Evolutionary conservation across 768 basidiomycete species (phyloP).

Genomic region (Suillus weaverae): DNA sequence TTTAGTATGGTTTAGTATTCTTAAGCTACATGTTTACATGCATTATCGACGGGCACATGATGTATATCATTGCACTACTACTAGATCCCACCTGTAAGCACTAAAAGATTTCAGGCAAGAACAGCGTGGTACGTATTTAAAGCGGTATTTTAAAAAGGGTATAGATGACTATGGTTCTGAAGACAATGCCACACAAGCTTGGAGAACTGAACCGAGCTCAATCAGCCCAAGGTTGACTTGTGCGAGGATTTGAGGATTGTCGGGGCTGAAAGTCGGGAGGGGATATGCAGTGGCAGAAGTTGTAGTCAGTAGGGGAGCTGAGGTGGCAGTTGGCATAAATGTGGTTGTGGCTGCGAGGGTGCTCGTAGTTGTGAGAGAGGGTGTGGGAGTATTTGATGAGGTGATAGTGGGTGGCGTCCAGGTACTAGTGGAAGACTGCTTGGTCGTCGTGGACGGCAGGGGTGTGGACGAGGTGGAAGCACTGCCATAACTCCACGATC

Average conservation of each 20-base stretch:
- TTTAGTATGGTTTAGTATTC: neutral
- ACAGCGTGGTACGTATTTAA: neutral
- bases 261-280: slow-evolving; percentile 18
- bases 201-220: slow-evolving; percentile 23
- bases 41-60: neutral
- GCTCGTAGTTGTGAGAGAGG: slow-evolving; percentile 8
- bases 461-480: slow-evolving; percentile 21
- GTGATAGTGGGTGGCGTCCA: slow-evolving; percentile 16
- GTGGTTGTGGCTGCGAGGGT: slow-evolving; percentile 16
- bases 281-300: slow-evolving; percentile 9
- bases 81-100: neutral
- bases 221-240: slow-evolving; percentile 29
- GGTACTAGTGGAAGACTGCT: slow-evolving; percentile 24
- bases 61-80: neutral
- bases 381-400: neutral
- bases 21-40: neutral
- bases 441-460: slow-evolving; percentile 12
- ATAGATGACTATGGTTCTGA: slow-evolving; percentile 1
- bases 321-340: slow-evolving; percentile 12
- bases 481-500: slow-evolving; percentile 40
- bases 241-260: slow-evolving; percentile 21
- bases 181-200: slow-evolving; percentile 8
- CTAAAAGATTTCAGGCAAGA: neutral
- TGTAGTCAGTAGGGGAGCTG: slow-evolving; percentile 3
- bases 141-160: neutral